Evolutionary conservation across 2,329 filamentous ascomycete genomes (phyloP), one percentile per base, ranked within the genome.

Genomic region (Trichoderma guizhouense): DNA sequence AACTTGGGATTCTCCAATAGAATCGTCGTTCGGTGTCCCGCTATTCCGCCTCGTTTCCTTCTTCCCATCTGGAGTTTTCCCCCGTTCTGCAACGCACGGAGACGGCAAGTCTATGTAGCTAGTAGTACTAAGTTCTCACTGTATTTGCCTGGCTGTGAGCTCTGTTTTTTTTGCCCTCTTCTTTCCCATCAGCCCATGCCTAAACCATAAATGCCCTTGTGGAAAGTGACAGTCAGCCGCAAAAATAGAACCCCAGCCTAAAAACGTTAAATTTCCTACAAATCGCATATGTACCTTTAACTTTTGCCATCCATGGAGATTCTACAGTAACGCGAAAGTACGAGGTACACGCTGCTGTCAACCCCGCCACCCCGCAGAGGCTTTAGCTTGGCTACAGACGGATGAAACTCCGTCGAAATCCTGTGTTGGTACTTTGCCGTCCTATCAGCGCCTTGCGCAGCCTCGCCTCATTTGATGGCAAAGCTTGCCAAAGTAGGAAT

Each of bases 351-450:
- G n/a, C 9, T 51, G 43, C 62, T 26, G 12, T 55, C 24, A 53
- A 69, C 55, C 66, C 66, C 66, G 53, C 66, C 66, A 69, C 66
- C 66, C 66, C 66, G 66, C 66, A 69, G 34, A 34, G 4, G 1
- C 26, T 28, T 32, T 32, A 43, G 34, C 21, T 39, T 26, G n/a
- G 60, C 26, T 12, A 36, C 26, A n/a, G 32, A 43, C 2, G 12
- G 15, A 39, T 39, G 36, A 36, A 36, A 57, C 53, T 18, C 21
- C 53, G 15, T 26, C 21, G 7, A 14, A 47, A 18, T 43, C 39
- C 6, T 57, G 15, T 39, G 55, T 1, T 51, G 43, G 58, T 26
- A 63, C 60, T 63, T 39, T 63, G 36, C 21, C 34, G 57, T 61
- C 26, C 43, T 64, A 21, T 30, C n/a, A 51, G 26, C 24, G 30